A percentile compares a stretch with the other conserved stretches of the same genome.
phyloP scores from a whole-genome alignment of 495 filamentous ascomycete genomes.

The Hapsidospora chrysogenum region DNA sequence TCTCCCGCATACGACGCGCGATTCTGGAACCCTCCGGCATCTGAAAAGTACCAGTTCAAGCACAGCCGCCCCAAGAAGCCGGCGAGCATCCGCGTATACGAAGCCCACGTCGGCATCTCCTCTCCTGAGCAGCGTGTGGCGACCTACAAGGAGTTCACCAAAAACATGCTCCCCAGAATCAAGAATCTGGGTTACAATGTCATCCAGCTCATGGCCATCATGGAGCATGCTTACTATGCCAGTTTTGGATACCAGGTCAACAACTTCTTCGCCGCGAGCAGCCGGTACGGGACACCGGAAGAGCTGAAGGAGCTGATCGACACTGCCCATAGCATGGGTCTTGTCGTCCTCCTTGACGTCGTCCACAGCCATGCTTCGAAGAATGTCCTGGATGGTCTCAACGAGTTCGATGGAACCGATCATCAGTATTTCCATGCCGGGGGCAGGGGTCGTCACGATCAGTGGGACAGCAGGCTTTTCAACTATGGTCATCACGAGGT shows the following conservation, averaged over 20 bases:
- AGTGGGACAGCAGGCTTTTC: slow-evolving; percentile 93
- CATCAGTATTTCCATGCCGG: slow-evolving; percentile 92
- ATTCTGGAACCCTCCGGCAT: slow-evolving; percentile 86
- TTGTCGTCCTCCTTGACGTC: slow-evolving; percentile 87
- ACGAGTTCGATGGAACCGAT: slow-evolving; percentile 87
- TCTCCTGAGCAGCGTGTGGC: slow-evolving; percentile 76
- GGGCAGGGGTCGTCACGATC: slow-evolving; percentile 64
- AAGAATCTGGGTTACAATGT: slow-evolving; percentile 86
- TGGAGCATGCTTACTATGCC: slow-evolving; percentile 99
- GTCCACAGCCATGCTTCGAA: slow-evolving; percentile 97
- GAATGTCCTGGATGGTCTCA: slow-evolving; percentile 86
- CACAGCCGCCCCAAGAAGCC: slow-evolving; percentile 72
- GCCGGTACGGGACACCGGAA: slow-evolving; percentile 84
- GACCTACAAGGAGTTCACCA: slow-evolving; percentile 94
- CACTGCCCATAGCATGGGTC: slow-evolving; percentile 78
- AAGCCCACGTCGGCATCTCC: slow-evolving; percentile 95
- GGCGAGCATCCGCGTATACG: slow-evolving; percentile 74
- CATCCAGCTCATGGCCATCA: slow-evolving; percentile 96
- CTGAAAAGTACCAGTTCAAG: slow-evolving; percentile 65
- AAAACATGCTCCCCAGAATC: slow-evolving; percentile 80
- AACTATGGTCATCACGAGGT: slow-evolving; percentile 96
- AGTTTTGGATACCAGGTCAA: slow-evolving; percentile 98
- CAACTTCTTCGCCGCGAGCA: slow-evolving; percentile 96
- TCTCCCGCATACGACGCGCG: slow-evolving; percentile 86
- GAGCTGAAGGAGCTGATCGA: slow-evolving; percentile 94